phyloP scores from a whole-genome alignment of 1,139 yeast genomes.

The Diutina ranongensis region DNA sequence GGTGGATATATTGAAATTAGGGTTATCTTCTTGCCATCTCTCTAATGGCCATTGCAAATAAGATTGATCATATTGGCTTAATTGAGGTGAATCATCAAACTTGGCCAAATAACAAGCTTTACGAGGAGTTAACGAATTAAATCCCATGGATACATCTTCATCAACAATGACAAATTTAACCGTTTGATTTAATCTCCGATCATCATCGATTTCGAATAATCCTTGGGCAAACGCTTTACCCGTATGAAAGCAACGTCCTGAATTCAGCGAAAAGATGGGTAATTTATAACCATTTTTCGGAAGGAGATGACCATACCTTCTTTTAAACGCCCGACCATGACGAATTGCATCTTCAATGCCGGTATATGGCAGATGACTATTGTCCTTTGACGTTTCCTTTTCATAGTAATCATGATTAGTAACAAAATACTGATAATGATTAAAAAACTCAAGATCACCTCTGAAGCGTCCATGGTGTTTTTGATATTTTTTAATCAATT shows the following conservation, averaged over 20 bases:
- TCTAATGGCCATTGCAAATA: conserved; percentile 9
- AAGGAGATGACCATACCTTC: conserved; percentile 10
- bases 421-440: conserved; percentile 12
- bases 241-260: conserved; percentile 11
- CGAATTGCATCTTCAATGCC: conserved; percentile 10
- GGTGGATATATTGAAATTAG: conserved; percentile 16
- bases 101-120: conserved; percentile 9
- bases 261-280: conserved; percentile 11
- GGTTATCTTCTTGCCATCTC: conserved; percentile 9
- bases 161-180: conserved; percentile 9
- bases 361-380: conserved; percentile 11
- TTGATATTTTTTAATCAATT: conserved; percentile 9
- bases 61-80: conserved; percentile 8
- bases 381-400: conserved; percentile 11
- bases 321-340: conserved; percentile 10
- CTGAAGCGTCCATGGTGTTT: conserved; percentile 7
- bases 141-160: conserved; percentile 10
- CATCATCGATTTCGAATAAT: conserved; percentile 10
- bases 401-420: conserved; percentile 10
- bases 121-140: conserved; percentile 12
- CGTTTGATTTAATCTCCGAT: conserved; percentile 5
- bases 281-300: conserved; percentile 7
- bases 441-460: conserved; percentile 11
- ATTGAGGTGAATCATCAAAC: conserved; percentile 8
- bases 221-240: conserved; percentile 11